These are phyloP conservation scores for Lentinula sp. DNA, from an alignment of 768 basidiomycete genomes.

Conservation along the genomic window DNA sequence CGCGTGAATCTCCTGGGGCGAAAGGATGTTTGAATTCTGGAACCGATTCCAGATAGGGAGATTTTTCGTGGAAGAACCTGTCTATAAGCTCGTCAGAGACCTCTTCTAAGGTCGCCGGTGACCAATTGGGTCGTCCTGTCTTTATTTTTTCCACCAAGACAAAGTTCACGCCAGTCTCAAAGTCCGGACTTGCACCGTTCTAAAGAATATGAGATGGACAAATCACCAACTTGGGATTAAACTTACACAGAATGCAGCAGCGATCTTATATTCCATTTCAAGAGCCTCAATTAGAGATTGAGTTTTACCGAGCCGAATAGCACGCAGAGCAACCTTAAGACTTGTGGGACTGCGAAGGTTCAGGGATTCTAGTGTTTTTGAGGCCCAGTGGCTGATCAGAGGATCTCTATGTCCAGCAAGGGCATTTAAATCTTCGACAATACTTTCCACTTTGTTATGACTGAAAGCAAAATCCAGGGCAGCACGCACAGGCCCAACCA, in stretches of 20 bases:
- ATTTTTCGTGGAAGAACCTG: constrained; percentile 62
- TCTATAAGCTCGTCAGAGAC: constrained; percentile 52
- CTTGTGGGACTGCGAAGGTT: constrained; percentile 83
- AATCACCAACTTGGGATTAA: neutral
- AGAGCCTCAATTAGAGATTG: constrained; percentile 62
- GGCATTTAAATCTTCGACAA: constrained; percentile 51
- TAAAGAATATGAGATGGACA: constrained; percentile 19
- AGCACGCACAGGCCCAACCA: constrained; percentile 58
- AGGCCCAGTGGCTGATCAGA: constrained; percentile 67
- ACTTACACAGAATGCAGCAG: constrained; percentile 86
- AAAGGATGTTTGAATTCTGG: constrained; percentile 40
- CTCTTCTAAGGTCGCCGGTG: constrained; percentile 54
- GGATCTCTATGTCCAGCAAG: constrained; percentile 32
- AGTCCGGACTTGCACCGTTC: constrained; percentile 80
- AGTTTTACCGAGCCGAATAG: constrained; percentile 64
- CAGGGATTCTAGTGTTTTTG: constrained; percentile 55
- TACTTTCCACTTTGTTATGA: constrained; percentile 63
- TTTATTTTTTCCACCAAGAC: constrained; percentile 45
- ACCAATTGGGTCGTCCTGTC: constrained; percentile 57
- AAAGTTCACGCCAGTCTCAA: constrained; percentile 72
- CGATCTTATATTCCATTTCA: constrained; percentile 83
- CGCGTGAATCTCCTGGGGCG: neutral
- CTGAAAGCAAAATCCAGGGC: constrained; percentile 81
- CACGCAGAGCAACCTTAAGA: constrained; percentile 81
- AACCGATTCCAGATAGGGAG: constrained; percentile 37